Evolutionary conservation across 176 grass and related monocot species (phyloP), one percentile per base, ranked within the genome.

Genomic region (Dactylis glomerata): DNA sequence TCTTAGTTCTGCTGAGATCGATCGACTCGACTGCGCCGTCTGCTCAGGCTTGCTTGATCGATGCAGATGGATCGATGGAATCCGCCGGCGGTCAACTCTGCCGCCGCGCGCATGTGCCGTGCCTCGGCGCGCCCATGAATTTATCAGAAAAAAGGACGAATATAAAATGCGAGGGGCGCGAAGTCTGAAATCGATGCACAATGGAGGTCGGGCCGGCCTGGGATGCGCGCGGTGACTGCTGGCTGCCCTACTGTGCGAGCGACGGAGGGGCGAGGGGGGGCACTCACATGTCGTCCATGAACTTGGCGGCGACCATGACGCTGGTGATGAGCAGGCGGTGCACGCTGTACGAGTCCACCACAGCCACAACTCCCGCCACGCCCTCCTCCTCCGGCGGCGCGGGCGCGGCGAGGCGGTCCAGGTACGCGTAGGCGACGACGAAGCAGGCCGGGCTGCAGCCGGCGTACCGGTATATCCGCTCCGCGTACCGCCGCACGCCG

Each of bases 261-360:
- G 12, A 16, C 14, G 47, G 73, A 52, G 27, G 17, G 0, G 27
- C 4, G n/a, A n/a, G n/a, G n/a, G n/a, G 42, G 22, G 0, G 8
- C 8, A 68, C 93, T 91, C 65, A 95, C 91, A 87, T 87, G 83
- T 96, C 88, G 54, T 91, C 93, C 76, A 87, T 82, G 86, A 92
- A 95, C 74, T 92, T 92, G 73, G 88, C 83, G 38, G 91, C 86
- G 30, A 90, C 86, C 90, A 92, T 79, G 41, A 95, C 87, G 66
- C 88, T 84, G 68, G 90, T 89, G 86, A 92, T 91, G 86, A 95
- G 93, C 37, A 95, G 86, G 1, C 88, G 86, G 73, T 93, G 93
- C 19, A 92, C 85, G 86, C 83, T 93, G 79, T 76, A 86, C 32
- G 93, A 95, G 91, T 95, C 77, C 56, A 90, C 68, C 19, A 20